phyloP scores from a whole-genome alignment of 208 protist genomes.

The Crithidia bombi region DNA sequence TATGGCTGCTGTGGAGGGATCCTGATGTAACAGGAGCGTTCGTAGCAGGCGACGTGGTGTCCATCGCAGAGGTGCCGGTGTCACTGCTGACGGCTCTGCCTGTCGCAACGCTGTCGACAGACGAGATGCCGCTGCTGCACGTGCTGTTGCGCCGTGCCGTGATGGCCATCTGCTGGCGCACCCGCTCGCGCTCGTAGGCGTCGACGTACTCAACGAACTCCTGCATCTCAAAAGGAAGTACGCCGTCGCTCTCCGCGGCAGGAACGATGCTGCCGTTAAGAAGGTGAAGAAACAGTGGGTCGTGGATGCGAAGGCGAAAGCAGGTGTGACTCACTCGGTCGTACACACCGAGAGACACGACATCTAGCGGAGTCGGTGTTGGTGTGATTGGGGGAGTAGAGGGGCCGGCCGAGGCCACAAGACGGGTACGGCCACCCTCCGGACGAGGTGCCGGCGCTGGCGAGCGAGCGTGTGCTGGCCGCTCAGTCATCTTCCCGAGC shows the following conservation, averaged over 20 bases:
- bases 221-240: conserved; percentile 28
- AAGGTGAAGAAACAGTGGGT: conserved; percentile 27
- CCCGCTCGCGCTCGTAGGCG: conserved; percentile 28
- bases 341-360: conserved; percentile 30
- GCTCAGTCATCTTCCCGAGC: not conserved
- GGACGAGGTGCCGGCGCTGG: not conserved
- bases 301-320: conserved; percentile 30
- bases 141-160: conserved; percentile 20
- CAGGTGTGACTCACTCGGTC: conserved; percentile 24
- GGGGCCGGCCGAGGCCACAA: not conserved
- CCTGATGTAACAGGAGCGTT: not conserved
- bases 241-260: conserved; percentile 26
- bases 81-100: conserved; percentile 12
- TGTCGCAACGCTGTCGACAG: not conserved
- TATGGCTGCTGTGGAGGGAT: not conserved
- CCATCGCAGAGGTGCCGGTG: not conserved
- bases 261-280: conserved; percentile 26
- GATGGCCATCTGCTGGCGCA: conserved; percentile 3
- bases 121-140: conserved; percentile 26
- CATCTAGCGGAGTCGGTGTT: conserved; percentile 8
- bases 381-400: not conserved
- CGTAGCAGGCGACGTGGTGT: not conserved
- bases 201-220: conserved; percentile 36
- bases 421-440: not conserved
- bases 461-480: not conserved